Evolutionary conservation across 345 rosid genomes (phyloP).

Genomic region (Linum tenue): DNA sequence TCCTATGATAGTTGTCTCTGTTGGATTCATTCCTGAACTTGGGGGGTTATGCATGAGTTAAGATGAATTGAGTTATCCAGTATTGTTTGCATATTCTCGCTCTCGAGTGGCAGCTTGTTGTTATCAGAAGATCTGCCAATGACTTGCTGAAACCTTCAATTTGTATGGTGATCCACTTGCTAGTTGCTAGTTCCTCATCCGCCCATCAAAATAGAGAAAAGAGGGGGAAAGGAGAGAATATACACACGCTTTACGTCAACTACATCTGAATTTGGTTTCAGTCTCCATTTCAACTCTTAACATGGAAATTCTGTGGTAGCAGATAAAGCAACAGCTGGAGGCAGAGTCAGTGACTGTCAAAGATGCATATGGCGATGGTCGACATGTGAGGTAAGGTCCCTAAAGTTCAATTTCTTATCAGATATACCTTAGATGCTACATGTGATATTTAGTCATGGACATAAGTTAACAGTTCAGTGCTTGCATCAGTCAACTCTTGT

Average conservation of each 20-base stretch:
- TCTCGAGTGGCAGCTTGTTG: no score
- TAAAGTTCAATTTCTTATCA: neutral
- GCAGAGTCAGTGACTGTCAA: slow-evolving; percentile 74
- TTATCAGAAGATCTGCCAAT: no score
- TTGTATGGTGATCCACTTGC: neutral
- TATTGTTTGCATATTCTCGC: no score
- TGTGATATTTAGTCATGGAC: neutral
- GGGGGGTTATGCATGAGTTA: neutral
- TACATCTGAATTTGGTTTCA: neutral
- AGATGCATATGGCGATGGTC: slow-evolving; percentile 95
- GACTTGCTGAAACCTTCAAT: no score
- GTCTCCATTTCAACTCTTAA: neutral
- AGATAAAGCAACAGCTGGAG: slow-evolving; percentile 72
- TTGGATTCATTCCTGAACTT: neutral
- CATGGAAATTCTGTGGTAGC: slow-evolving; percentile 8
- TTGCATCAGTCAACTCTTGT: neutral
- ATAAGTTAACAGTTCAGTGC: neutral
- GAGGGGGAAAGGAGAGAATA: no score
- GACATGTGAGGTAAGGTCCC: slow-evolving; percentile 63
- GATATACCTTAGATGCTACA: neutral
- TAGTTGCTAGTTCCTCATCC: neutral
- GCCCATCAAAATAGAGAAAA: no score
- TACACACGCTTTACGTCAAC: neutral
- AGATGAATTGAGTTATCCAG: neutral
- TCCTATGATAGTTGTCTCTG: neutral